phyloP scores from a whole-genome alignment of 2,329 filamentous ascomycete species.

The Neopestalotiopsis rosae region DNA sequence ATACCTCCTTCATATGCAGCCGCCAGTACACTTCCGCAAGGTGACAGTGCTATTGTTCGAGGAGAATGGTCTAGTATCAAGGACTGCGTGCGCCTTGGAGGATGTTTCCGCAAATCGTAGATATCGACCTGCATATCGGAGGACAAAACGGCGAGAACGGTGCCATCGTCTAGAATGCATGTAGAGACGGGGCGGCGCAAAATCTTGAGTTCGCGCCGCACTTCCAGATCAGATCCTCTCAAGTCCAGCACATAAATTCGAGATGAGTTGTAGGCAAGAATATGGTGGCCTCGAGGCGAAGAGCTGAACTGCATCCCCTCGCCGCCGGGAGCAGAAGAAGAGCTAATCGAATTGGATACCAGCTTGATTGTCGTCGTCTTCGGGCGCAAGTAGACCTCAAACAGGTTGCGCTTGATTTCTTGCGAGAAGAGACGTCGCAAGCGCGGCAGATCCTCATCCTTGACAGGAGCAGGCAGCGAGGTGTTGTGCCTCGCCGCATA shows the following conservation, averaged over 20 bases:
- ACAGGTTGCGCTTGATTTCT: slow-evolving; percentile 78
- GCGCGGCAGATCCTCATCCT: slow-evolving; percentile 57
- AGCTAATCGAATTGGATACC: slow-evolving; percentile 83
- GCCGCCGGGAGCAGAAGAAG: slow-evolving; percentile 80
- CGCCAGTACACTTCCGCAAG: slow-evolving; percentile 80
- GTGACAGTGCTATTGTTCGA: slow-evolving; percentile 79
- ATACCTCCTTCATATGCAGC: slow-evolving; percentile 89
- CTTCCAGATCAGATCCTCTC: slow-evolving; percentile 60
- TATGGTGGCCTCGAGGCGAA: slow-evolving; percentile 74
- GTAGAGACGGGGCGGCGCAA: slow-evolving; percentile 75
- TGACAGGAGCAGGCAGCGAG: slow-evolving; percentile 40
- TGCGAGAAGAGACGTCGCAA: slow-evolving; percentile 71
- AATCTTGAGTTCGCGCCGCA: slow-evolving; percentile 81
- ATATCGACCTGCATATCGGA: slow-evolving; percentile 84
- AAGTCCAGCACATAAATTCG: slow-evolving; percentile 81
- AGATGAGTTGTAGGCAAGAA: slow-evolving; percentile 85
- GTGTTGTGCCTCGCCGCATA: slow-evolving; percentile 56
- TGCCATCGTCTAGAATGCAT: slow-evolving; percentile 80
- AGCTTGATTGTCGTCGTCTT: slow-evolving; percentile 76
- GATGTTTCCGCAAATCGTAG: slow-evolving; percentile 71
- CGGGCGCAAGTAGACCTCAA: slow-evolving; percentile 76
- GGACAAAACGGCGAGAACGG: slow-evolving; percentile 78
- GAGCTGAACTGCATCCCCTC: slow-evolving; percentile 86
- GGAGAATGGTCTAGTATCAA: slow-evolving; percentile 81
- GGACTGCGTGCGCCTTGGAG: slow-evolving; percentile 74